Percentiles rank a stretch among this genome's conserved stretches.
Evolutionary conservation across 306 rosid species (phyloP).

Genomic region (Sicyos edulis): DNA sequence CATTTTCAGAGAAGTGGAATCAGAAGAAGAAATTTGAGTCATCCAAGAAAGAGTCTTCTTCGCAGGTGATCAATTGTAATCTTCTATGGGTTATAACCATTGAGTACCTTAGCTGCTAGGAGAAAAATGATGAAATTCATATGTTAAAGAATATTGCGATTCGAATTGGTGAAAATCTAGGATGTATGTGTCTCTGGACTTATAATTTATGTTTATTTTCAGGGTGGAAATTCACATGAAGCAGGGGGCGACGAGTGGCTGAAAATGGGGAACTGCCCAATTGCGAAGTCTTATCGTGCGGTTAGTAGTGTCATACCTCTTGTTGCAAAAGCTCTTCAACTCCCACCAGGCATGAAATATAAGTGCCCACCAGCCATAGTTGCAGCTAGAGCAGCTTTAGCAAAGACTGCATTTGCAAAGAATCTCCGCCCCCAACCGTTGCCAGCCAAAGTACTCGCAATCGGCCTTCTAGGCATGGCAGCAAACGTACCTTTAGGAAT

Average conservation of each 20-base stretch:
- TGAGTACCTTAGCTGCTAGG: neutral
- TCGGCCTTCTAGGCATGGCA: constrained; percentile 91
- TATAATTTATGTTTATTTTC: constrained; percentile 27
- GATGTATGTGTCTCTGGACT: constrained; percentile 8
- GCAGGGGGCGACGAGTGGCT: constrained; percentile 81
- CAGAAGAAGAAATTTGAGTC: constrained; percentile 67
- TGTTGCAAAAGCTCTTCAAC: constrained; percentile 82
- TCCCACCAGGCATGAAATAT: constrained; percentile 67
- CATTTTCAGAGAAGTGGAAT: constrained; percentile 69
- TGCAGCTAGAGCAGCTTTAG: constrained; percentile 87
- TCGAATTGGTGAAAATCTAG: neutral
- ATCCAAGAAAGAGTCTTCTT: constrained; percentile 61
- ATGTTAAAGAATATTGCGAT: neutral
- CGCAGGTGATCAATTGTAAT: constrained; percentile 37
- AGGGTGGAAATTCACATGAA: constrained; percentile 73
- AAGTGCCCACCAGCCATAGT: constrained; percentile 76
- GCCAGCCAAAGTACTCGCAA: constrained; percentile 86
- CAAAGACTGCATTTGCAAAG: constrained; percentile 83
- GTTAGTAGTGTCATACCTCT: constrained; percentile 79
- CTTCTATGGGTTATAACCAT: neutral
- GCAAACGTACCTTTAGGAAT: constrained; percentile 88
- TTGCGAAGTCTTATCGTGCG: constrained; percentile 89
- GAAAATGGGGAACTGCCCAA: constrained; percentile 79
- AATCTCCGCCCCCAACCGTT: constrained; percentile 88
- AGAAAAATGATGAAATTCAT: neutral